Percentiles rank a stretch among this genome's conserved stretches.
Evolutionary conservation across 2,329 filamentous ascomycete species (phyloP).

Genomic region (Stagonosporopsis chrysanthemi): DNA sequence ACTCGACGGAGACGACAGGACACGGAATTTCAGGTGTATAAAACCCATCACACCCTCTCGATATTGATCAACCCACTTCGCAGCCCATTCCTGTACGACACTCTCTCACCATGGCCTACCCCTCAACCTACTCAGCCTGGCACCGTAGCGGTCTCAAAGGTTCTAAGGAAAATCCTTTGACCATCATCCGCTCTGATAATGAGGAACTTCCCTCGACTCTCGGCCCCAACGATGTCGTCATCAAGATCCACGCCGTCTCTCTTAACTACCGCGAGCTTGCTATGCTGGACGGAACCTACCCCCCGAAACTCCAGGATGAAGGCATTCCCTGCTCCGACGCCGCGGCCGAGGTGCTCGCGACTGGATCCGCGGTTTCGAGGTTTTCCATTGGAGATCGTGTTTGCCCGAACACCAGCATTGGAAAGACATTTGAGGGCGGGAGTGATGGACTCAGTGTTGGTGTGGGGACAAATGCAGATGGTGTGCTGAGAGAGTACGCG

Average conservation of each 20-base stretch:
- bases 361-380: conserved; percentile 24
- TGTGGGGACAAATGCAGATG: conserved; percentile 21
- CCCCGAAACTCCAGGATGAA: conserved; percentile 5
- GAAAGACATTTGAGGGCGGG: conserved; percentile 23
- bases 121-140: conserved; percentile 14
- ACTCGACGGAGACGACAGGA: neutral
- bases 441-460: conserved; percentile 7
- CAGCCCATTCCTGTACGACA: neutral
- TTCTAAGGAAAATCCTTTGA: neutral
- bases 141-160: conserved; percentile 12
- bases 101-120: neutral
- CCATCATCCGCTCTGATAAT: conserved; percentile 1
- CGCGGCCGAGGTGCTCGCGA: conserved; percentile 35
- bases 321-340: conserved; percentile 36
- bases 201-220: conserved; percentile 28
- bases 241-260: conserved; percentile 37
- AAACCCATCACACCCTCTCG: too few species aligned
- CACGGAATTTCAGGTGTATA: neutral
- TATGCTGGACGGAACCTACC: conserved; percentile 33
- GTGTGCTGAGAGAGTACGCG: conserved; percentile 36
- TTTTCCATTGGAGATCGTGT: conserved; percentile 40
- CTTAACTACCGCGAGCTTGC: conserved; percentile 41
- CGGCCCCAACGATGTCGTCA: conserved; percentile 27
- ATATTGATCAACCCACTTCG: neutral
- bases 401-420: conserved; percentile 17